phyloP scores from a whole-genome alignment of 2,329 filamentous ascomycete species.

The Arthrobotrys conoides region DNA sequence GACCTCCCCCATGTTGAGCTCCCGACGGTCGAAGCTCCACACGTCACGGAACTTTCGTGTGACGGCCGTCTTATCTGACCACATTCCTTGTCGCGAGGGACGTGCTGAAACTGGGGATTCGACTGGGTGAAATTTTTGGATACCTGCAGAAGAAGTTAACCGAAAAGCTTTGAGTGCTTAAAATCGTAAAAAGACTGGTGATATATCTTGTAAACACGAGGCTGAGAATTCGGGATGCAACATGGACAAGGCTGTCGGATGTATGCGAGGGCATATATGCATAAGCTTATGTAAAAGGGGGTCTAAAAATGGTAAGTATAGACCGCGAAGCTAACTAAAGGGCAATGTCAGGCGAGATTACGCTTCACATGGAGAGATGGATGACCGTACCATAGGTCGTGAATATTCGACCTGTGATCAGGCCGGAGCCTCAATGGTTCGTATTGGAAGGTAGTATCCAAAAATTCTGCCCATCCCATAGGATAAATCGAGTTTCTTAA shows the following conservation, averaged over 20 bases:
- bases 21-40: neutral
- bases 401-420: neutral
- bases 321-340: neutral
- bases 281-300: conserved; percentile 2
- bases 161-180: neutral
- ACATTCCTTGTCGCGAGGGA: neutral
- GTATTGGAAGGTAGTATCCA: conserved; percentile 15
- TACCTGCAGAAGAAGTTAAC: neutral
- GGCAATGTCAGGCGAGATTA: neutral
- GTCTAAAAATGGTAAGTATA: conserved; percentile 14
- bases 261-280: neutral
- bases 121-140: neutral
- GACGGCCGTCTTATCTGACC: neutral
- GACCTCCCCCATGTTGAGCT: neutral
- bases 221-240: neutral
- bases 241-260: neutral
- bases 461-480: neutral
- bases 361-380: neutral
- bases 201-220: neutral
- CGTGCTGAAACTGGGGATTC: neutral
- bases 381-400: neutral
- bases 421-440: neutral
- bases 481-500: neutral
- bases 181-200: neutral
- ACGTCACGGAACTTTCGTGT: conserved; percentile 19